Percentiles rank a stretch among this genome's conserved stretches.
Conservation (phyloP, 2,329 filamentous ascomycete species). For the Phaeoacremonium minimum region DNA sequence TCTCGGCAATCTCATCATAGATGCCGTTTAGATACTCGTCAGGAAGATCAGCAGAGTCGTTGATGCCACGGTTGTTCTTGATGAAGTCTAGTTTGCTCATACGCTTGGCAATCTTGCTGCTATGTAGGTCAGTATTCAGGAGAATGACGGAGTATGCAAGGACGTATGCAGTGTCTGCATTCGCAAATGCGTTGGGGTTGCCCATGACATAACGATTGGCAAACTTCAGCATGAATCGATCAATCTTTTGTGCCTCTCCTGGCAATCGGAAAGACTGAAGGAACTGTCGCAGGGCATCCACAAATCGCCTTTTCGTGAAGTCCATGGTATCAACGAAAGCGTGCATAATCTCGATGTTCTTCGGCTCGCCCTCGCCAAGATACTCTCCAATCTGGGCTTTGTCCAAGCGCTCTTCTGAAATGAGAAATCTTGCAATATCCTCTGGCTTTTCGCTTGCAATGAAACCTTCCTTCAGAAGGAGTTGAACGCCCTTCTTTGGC, state of each 20-base stretch:
- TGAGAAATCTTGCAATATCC: slow-evolving; percentile 80
- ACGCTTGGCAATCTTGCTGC: slow-evolving; percentile 72
- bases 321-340: slow-evolving; percentile 96
- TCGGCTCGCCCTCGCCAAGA: slow-evolving; percentile 85
- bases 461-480: slow-evolving; percentile 79
- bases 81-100: slow-evolving; percentile 99
- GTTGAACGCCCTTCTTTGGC: slow-evolving; percentile 87
- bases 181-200: slow-evolving; percentile 96
- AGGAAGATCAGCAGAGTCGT: slow-evolving; percentile 89
- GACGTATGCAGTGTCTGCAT: slow-evolving; percentile 96
- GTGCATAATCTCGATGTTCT: slow-evolving; percentile 97
- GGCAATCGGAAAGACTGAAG: slow-evolving; percentile 92
- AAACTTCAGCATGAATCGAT: slow-evolving; percentile 99
- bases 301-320: slow-evolving; percentile 85
- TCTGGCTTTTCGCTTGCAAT: slow-evolving; percentile 73
- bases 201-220: slow-evolving; percentile 92
- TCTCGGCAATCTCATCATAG: slow-evolving; percentile 84
- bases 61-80: slow-evolving; percentile 98
- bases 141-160: slow-evolving; percentile 94
- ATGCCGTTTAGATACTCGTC: slow-evolving; percentile 87
- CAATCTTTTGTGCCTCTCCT: slow-evolving; percentile 96
- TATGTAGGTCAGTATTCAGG: slow-evolving; percentile 95
- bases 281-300: slow-evolving; percentile 86
- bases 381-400: slow-evolving; percentile 93
- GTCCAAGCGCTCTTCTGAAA: slow-evolving; percentile 78